Base-by-base conservation (phyloP, 2,329 filamentous ascomycete species). In the Trichophyton mentagrophytes region DNA sequence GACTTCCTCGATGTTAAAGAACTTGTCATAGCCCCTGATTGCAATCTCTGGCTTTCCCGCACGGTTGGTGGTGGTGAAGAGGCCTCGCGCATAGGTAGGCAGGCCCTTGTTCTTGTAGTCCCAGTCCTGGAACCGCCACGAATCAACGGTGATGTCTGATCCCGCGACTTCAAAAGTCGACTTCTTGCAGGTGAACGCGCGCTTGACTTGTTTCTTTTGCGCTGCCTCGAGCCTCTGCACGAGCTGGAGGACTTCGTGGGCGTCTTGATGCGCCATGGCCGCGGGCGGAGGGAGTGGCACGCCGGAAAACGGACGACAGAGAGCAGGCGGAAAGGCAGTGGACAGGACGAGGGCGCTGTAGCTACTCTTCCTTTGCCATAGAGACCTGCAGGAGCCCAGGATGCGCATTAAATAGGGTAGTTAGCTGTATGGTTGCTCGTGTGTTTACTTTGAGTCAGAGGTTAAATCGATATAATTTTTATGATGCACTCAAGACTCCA, bases 11-110 rank as follows among this genome's bases (percentile, higher is more conserved):
- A 89, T 82, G 68, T 99, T 99, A 83, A 99, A 99, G 78, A 99
- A 99, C 75, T 99, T 99, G 79, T 99, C 92, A 74, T 99, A 99
- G 58, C 93, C 93, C 67, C 93, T 83, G 57, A 90, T 84, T 1
- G 82, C 88, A 66, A 99, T 96, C 73, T 96, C 89, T 11, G 83
- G 77, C 7, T 82, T 78, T 7, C 85, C 84, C 27, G 82, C 78
- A 57, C 80, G 77, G 64, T 82, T 85, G 65, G 76, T 82, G 47
- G 87, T 87, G n/a, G 91, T 99, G 75, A 99, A 99, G 1, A 99
- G 82, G 5, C 93, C 93, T 60, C 93, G 85, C 4, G 93, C 91
- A 72, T 96, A 96, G 1, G 90, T 96, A 4, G 93, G 93, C 9
- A 99, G 81, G 66, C 90, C 82, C 15, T 77, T 76, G 66, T 86